Evolutionary conservation across 495 filamentous ascomycete genomes (phyloP).

Genomic region (Penicillium daleae): DNA sequence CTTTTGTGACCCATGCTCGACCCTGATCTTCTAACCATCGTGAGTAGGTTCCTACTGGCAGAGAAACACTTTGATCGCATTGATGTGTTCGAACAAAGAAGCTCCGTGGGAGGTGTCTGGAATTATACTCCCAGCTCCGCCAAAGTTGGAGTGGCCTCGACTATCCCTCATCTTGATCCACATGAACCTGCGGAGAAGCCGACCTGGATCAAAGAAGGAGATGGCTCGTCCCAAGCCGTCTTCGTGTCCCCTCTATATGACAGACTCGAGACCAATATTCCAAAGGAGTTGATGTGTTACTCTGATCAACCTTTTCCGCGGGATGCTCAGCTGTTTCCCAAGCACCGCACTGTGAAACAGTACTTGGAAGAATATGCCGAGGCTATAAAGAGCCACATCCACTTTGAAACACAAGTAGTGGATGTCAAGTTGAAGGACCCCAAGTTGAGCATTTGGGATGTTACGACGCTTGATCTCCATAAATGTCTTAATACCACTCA

Average conservation of each 20-base stretch:
- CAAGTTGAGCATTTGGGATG: slow-evolving; percentile 47
- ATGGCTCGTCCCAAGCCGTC: slow-evolving; percentile 33
- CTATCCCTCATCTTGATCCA: slow-evolving; percentile 50
- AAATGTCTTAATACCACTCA: slow-evolving; percentile 39
- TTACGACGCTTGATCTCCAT: slow-evolving; percentile 57
- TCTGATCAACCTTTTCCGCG: slow-evolving; percentile 69
- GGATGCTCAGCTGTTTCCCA: slow-evolving; percentile 72
- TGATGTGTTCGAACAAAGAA: slow-evolving; percentile 80
- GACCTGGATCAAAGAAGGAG: slow-evolving; percentile 38
- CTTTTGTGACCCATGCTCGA: not conserved
- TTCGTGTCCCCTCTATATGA: slow-evolving; percentile 82
- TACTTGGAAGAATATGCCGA: slow-evolving; percentile 78
- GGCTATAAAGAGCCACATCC: slow-evolving; percentile 59
- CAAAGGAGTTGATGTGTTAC: slow-evolving; percentile 78
- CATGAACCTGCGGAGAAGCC: slow-evolving; percentile 46
- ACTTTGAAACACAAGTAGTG: slow-evolving; percentile 61
- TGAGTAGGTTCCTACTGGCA: slow-evolving; percentile 68
- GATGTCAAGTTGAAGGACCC: slow-evolving; percentile 44
- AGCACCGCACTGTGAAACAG: slow-evolving; percentile 63
- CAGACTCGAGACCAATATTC: slow-evolving; percentile 82
- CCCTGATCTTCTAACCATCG: slow-evolving; percentile 10
- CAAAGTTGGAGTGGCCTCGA: slow-evolving; percentile 31
- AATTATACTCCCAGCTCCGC: slow-evolving; percentile 54
- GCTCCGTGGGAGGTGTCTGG: slow-evolving; percentile 79
- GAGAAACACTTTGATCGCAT: slow-evolving; percentile 73